phyloP scores from a whole-genome alignment of 805 yeast species.

The Ogataea allantospora region DNA sequence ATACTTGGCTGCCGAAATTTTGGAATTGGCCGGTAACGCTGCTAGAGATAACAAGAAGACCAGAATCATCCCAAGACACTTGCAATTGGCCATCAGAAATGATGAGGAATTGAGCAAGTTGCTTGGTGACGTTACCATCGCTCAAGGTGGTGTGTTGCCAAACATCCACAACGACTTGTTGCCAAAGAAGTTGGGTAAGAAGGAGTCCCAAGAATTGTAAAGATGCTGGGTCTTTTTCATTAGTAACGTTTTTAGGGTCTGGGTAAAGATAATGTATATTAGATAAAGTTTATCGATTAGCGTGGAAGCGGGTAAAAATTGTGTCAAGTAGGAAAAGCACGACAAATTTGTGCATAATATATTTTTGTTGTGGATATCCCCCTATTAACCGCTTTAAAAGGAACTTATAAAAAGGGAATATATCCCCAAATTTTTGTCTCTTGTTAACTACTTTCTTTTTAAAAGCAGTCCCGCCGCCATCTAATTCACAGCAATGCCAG shows the following conservation, averaged over 20 bases:
- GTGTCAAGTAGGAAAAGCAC: constrained; percentile 4
- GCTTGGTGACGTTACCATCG: constrained; percentile 89
- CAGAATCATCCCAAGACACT: constrained; percentile 98
- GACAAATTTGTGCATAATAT: constrained; percentile 15
- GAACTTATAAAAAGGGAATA: constrained; percentile 8
- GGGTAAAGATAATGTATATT: constrained; percentile 25
- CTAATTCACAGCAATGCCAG: constrained; percentile 29
- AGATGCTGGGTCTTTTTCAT: constrained; percentile 22
- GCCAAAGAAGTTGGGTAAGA: constrained; percentile 56
- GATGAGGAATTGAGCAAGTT: constrained; percentile 98
- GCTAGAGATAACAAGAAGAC: constrained; percentile 98
- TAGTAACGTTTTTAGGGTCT: constrained; percentile 16
- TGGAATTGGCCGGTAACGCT: constrained; percentile 98
- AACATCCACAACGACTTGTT: constrained; percentile 91
- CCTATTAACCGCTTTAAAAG: constrained; percentile 17
- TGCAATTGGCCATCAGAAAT: constrained; percentile 97
- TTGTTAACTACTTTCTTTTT: constrained; percentile 10
- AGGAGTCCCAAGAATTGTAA: constrained; percentile 58
- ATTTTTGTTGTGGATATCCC: constrained; percentile 19
- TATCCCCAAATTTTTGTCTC: constrained; percentile 10
- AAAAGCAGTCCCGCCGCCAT: constrained; percentile 13
- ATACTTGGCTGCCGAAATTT: constrained; percentile 95
- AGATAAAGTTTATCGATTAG: constrained; percentile 14
- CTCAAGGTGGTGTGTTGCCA: constrained; percentile 99
- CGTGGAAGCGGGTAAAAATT: constrained; percentile 7